Percentiles rank a stretch among this genome's conserved stretches.
phyloP scores from a whole-genome alignment of 202 grass and related monocot species.

The Miscanthus sacchariflorus region DNA sequence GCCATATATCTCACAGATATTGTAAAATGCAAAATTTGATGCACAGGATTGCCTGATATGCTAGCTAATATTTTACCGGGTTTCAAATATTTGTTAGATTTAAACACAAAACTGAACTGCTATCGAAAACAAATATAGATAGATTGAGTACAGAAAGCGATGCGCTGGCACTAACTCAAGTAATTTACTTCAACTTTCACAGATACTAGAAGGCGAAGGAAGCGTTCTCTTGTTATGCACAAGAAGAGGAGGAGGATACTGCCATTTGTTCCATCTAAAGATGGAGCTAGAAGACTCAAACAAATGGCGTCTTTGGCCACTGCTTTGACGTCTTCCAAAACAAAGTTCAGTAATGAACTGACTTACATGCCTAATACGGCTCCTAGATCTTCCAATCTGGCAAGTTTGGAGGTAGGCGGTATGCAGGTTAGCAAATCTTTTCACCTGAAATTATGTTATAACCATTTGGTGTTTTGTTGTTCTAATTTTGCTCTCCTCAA shows the following conservation, averaged over 20 bases:
- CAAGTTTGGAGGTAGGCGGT: slow-evolving; percentile 73
- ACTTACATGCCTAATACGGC: slow-evolving; percentile 73
- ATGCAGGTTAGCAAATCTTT: slow-evolving; percentile 74
- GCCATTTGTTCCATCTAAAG: slow-evolving; percentile 71
- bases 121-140: slow-evolving; percentile 5
- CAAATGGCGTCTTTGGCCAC: slow-evolving; percentile 94
- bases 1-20: neutral
- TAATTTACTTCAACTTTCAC: slow-evolving; percentile 35
- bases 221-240: slow-evolving; percentile 64
- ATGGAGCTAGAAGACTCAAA: slow-evolving; percentile 60
- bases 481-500: slow-evolving; percentile 24
- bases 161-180: slow-evolving; percentile 16
- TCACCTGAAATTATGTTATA: slow-evolving; percentile 20
- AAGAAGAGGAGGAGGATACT: slow-evolving; percentile 89
- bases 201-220: slow-evolving; percentile 78
- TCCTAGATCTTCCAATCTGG: slow-evolving; percentile 70
- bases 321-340: slow-evolving; percentile 71
- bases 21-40: slow-evolving; percentile 18
- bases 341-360: slow-evolving; percentile 83
- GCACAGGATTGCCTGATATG: neutral
- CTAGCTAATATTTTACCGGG: neutral
- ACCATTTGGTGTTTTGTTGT: slow-evolving; percentile 9
- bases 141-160: neutral
- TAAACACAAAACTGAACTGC: neutral
- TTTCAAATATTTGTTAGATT: neutral